Evolutionary conservation across 179 eudicot genomes (phyloP), one percentile per base, ranked within the genome.

Genomic region (Spergularia azorica): DNA sequence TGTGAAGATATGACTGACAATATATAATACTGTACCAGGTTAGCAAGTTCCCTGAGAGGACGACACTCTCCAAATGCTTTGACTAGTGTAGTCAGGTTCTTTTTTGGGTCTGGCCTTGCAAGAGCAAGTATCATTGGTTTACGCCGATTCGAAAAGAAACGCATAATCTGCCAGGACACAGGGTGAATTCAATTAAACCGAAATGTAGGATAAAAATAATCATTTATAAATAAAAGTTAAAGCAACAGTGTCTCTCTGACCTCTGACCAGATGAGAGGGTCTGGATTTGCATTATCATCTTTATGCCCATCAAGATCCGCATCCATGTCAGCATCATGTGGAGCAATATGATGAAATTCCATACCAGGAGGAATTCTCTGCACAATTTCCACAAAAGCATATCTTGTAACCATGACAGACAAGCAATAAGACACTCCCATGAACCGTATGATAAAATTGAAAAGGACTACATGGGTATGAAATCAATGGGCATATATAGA

Each of bases 321-420:
- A 64, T 95, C 99, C 86, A 89, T 90, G 74, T 91, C 99, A 79
- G 85, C 91, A 69, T 89, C 93, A 82, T 83, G 80, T 72, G 90
- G 82, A 84, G 82, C 88, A 76, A 91, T 91, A 83, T 94, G 91
- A 82, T 92, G 88, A 81, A 96, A 96, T 71, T 96, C 99, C 99
- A 96, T 96, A 17, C 99, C 99, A 58, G 99, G 99, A 55, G 99
- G 97, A 78, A 96, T 96, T 66, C 89, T 95, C 99, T 96, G 89
- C 81, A 81, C 87, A 81, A 96, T 93, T 71, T 96, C 99, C 99
- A 96, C 52, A 77, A 21, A 71, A 59, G 10, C 65, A 64, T 32
- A 71, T 55, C 57, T 56, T 43, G 46, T 52, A 60, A 72, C 21
- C 41, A 52, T 60, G 64, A 66, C 70, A 71, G 71, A 74, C 77